Conservation (phyloP, 192 early-diverging fungal genomes). For the Coemansia sp. region DNA sequence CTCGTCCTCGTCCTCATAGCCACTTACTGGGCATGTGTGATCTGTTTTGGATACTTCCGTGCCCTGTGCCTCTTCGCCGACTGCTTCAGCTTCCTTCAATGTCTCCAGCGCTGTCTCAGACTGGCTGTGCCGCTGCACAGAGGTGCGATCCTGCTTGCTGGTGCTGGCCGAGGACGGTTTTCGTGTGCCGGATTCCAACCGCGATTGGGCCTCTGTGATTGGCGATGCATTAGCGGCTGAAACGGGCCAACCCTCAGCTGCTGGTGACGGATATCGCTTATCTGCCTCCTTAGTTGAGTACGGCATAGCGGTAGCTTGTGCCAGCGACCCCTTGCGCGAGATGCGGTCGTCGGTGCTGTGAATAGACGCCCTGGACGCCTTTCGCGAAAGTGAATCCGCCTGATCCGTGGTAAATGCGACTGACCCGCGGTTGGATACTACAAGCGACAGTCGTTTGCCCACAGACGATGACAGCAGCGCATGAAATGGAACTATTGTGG, state of each 20-base stretch:
- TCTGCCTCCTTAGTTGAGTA: neutral
- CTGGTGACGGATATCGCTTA: neutral
- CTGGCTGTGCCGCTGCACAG: slow-evolving; percentile 48
- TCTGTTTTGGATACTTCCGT: neutral
- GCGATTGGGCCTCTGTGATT: slow-evolving; percentile 7
- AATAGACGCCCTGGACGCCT: slow-evolving; percentile 40
- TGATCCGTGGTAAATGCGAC: slow-evolving; percentile 43
- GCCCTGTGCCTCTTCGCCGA: neutral
- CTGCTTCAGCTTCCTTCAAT: slow-evolving; percentile 27
- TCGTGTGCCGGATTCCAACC: slow-evolving; percentile 19
- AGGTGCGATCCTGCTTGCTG: slow-evolving; percentile 7
- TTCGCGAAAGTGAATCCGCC: slow-evolving; percentile 28
- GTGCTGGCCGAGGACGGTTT: neutral
- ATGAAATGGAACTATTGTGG: slow-evolving; percentile 71
- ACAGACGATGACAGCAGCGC: slow-evolving; percentile 72
- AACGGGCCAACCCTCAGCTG: neutral
- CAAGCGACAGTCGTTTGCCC: slow-evolving; percentile 74
- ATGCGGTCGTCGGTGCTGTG: slow-evolving; percentile 32
- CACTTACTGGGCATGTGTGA: neutral
- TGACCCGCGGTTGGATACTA: slow-evolving; percentile 53
- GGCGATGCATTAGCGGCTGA: neutral
- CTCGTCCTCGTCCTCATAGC: neutral
- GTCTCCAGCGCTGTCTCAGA: slow-evolving; percentile 50
- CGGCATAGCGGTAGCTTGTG: slow-evolving; percentile 1
- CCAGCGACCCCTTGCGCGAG: slow-evolving; percentile 43